Percentiles rank a stretch among this genome's conserved stretches.
These are phyloP conservation scores for Saccharomycopsis selenospora DNA, from an alignment of 805 yeast genomes.

Conservation along the genomic window DNA sequence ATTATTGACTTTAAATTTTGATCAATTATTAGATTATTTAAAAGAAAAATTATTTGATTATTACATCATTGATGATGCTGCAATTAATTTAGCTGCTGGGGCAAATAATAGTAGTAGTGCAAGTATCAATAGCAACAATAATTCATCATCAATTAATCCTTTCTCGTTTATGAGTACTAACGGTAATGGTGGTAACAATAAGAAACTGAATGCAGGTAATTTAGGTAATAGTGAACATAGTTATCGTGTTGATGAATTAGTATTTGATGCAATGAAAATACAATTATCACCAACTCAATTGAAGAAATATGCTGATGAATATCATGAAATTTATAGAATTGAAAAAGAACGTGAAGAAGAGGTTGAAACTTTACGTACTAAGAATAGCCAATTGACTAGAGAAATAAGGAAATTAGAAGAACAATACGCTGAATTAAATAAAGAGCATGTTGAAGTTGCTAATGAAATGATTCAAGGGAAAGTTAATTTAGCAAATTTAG, in stretches of 20 bases:
- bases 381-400: constrained; percentile 65
- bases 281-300: constrained; percentile 67
- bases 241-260: constrained; percentile 68
- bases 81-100: constrained; percentile 20
- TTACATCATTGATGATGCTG: constrained; percentile 40
- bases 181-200: background rate
- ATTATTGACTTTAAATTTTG: constrained; percentile 61
- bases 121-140: constrained; percentile 11
- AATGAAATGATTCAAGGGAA: constrained; percentile 81
- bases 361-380: constrained; percentile 47
- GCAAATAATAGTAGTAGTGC: constrained; percentile 1
- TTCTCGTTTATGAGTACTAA: constrained; percentile 21
- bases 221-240: constrained; percentile 25
- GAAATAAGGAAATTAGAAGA: constrained; percentile 70
- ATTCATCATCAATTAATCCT: constrained; percentile 16
- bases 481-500: constrained; percentile 62
- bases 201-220: background rate
- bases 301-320: constrained; percentile 62
- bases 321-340: constrained; percentile 58
- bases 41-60: constrained; percentile 73
- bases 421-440: constrained; percentile 58
- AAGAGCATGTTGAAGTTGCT: constrained; percentile 80
- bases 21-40: constrained; percentile 64
- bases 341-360: constrained; percentile 63
- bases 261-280: constrained; percentile 69